Conservation (phyloP, 2,329 filamentous ascomycete species). For the Aaosphaeria arxii region DNA sequence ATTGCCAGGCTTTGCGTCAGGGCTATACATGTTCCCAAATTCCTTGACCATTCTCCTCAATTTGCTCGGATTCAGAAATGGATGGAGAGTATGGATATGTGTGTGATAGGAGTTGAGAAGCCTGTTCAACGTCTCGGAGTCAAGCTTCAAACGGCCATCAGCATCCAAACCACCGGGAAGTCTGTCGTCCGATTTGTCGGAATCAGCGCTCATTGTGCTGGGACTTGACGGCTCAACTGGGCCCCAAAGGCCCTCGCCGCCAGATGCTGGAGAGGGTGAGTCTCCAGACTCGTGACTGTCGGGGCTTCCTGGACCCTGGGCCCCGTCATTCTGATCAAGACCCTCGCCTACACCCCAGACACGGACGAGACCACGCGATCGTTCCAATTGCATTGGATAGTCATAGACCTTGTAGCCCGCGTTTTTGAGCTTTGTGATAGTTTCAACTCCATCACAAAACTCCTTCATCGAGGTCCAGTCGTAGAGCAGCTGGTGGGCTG, state of each 20-base stretch:
- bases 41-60: slow-evolving; percentile 55
- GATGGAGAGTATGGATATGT: slow-evolving; percentile 63
- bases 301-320: slow-evolving; percentile 32
- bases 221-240: slow-evolving; percentile 40
- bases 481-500: slow-evolving; percentile 76
- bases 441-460: slow-evolving; percentile 51
- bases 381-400: slow-evolving; percentile 75
- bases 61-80: slow-evolving; percentile 56
- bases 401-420: slow-evolving; percentile 57
- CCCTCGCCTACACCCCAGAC: slow-evolving; percentile 80
- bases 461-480: slow-evolving; percentile 57
- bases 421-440: slow-evolving; percentile 63
- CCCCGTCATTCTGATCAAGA: slow-evolving; percentile 54
- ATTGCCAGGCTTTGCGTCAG: slow-evolving; percentile 17
- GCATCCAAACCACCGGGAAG: slow-evolving; percentile 50
- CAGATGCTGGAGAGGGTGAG: slow-evolving; percentile 40
- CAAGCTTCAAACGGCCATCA: slow-evolving; percentile 54
- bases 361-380: slow-evolving; percentile 69
- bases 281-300: slow-evolving; percentile 39
- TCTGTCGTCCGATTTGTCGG: slow-evolving; percentile 32
- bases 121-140: slow-evolving; percentile 48
- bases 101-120: slow-evolving; percentile 56
- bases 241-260: slow-evolving; percentile 51
- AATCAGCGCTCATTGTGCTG: slow-evolving; percentile 16
- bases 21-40: slow-evolving; percentile 33